Evolutionary conservation across 1,284 basidiomycete species (phyloP).

Genomic region (Apiotrichum mycotoxinovorans): DNA sequence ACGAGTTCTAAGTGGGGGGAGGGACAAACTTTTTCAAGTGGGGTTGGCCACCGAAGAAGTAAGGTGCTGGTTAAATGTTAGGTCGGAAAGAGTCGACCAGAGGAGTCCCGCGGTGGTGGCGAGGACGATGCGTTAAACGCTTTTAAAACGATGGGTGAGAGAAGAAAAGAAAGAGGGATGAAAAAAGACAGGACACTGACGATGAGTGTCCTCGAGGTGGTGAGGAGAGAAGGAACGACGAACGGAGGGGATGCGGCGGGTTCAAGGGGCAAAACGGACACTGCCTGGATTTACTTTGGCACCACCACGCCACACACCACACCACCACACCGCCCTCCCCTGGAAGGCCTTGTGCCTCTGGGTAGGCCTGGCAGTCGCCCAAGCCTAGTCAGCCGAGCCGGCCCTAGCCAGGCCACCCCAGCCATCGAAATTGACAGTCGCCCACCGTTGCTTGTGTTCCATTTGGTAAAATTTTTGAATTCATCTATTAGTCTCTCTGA

Average conservation of each 20-base stretch:
- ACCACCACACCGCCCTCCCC: no score
- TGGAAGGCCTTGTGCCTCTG: no score
- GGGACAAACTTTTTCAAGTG: conserved; percentile 12
- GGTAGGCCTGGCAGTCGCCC: no score
- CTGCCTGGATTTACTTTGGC: not conserved
- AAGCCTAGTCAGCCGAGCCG: no score
- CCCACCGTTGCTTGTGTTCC: no score
- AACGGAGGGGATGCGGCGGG: not conserved
- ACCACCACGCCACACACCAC: no score
- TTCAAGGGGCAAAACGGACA: not conserved
- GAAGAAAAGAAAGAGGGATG: not conserved
- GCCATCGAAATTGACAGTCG: no score
- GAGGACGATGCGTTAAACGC: conserved; percentile 8
- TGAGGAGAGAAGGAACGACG: not conserved
- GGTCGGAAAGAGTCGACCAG: not conserved
- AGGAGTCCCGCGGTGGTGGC: not conserved
- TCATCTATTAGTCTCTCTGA: no score
- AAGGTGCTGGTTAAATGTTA: not conserved
- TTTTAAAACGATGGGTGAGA: no score
- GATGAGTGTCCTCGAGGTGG: conserved; percentile 2
- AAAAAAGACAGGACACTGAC: conserved; percentile 5
- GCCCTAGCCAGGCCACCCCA: no score
- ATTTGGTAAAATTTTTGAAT: no score
- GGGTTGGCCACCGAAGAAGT: not conserved
- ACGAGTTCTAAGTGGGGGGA: not conserved